phyloP scores from a whole-genome alignment of 805 yeast species.

The Priceomyces fermenticarens region DNA sequence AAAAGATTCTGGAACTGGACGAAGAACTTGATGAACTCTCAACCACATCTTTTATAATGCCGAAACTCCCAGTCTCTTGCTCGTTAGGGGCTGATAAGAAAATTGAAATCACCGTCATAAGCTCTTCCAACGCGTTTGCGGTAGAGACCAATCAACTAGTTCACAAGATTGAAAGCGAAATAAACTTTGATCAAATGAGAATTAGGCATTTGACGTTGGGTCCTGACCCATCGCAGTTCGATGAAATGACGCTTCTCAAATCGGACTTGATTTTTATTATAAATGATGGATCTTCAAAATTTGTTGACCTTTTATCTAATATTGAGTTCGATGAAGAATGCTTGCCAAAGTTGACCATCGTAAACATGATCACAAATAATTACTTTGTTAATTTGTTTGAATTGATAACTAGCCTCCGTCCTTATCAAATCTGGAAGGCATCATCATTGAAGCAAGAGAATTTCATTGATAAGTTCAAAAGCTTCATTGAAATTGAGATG shows the following conservation, averaged over 20 bases:
- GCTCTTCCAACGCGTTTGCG: constrained; percentile 13
- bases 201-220: constrained; percentile 14
- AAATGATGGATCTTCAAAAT: constrained; percentile 35
- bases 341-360: constrained; percentile 29
- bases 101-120: constrained; percentile 21
- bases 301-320: constrained; percentile 22
- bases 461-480: constrained; percentile 21
- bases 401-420: constrained; percentile 27
- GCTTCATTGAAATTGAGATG: constrained; percentile 26
- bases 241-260: constrained; percentile 15
- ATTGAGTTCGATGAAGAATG: constrained; percentile 9
- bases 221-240: constrained; percentile 5
- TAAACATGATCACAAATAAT: constrained; percentile 38
- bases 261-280: constrained; percentile 32
- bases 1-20: constrained; percentile 41
- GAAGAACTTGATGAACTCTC: constrained; percentile 29
- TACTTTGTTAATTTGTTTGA: constrained; percentile 39
- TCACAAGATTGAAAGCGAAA: constrained; percentile 12
- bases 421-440: constrained; percentile 40
- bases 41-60: constrained; percentile 35
- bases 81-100: constrained; percentile 4
- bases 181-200: constrained; percentile 10
- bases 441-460: constrained; percentile 25
- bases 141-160: constrained; percentile 19
- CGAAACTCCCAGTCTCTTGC: constrained; percentile 26